Evolutionary conservation across 2,329 filamentous ascomycete genomes (phyloP), one percentile per base, ranked within the genome.

Genomic region (Annulohypoxylon truncatum): DNA sequence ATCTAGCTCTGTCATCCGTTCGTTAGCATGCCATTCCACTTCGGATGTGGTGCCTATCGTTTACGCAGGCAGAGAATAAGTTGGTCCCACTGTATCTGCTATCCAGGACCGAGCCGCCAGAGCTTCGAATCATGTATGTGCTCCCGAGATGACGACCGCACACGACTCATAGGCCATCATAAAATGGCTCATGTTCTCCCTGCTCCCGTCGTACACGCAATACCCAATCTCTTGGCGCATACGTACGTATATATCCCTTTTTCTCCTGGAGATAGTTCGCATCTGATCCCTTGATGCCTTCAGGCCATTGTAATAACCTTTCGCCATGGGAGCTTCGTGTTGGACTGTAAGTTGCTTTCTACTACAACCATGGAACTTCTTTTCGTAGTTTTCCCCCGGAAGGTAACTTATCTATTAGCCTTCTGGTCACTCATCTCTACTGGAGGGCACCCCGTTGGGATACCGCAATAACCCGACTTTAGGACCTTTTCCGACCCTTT

Each of bases 1-100:
- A n/a, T n/a, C n/a, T n/a, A n/a, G n/a, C n/a, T n/a, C n/a, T n/a
- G n/a, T n/a, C 31, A 60, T 50, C 22, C 15, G 12, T 18, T 53
- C 42, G 26, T 47, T 52, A 10, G 46, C 46, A 28, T 60, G 53
- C 56, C 56, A 60, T n/a, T n/a, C n/a, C 9, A 60, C 20, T 29
- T n/a, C 29, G 29, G 2, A 60, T 24, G 3, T 46, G 56, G 26
- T 60, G 56, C 1, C 48, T 47, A 12, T 60, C 56, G 18, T 52
- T 29, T 7, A 46, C 33, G 26, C 53, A 52, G 1, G 48, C 56
- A 12, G 31, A 33, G 47, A 60, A 53, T 15, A 60, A 33, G 26
- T 52, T 60, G 4, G 46, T 53, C 2, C 56, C 48, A 15, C 46
- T 52, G 18, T 52, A 60, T 13, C 53, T 60, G 12, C 31, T 33